Conservation (phyloP, 2,329 filamentous ascomycete species). For the Fusarium buharicum region DNA sequence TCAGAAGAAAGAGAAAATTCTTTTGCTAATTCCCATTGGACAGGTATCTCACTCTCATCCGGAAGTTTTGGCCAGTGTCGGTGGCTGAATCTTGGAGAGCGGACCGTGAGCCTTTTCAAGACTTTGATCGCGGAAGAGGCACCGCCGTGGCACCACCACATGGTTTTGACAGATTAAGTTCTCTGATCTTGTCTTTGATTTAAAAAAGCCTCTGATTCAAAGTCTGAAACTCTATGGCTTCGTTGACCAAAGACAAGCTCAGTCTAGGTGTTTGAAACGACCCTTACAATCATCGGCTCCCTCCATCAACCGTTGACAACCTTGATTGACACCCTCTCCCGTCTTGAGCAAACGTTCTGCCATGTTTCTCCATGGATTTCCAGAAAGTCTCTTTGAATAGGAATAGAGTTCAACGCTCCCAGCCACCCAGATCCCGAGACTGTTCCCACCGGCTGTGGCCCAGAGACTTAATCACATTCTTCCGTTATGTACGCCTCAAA, state of each 20-base stretch:
- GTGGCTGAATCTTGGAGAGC: conserved; percentile 28
- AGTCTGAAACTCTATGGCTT: conserved; percentile 18
- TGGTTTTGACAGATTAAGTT: conserved; percentile 26
- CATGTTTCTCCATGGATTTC: conserved; percentile 13
- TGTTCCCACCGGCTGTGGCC: conserved; percentile 10
- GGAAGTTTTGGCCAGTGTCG: not conserved
- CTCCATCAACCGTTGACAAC: conserved; percentile 8
- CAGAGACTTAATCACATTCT: conserved; percentile 27
- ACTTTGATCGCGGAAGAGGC: conserved; percentile 36
- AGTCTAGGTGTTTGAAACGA: conserved; percentile 6
- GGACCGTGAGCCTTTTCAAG: conserved; percentile 20
- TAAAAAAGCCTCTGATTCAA: conserved; percentile 35
- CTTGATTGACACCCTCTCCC: conserved; percentile 21
- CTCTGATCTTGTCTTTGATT: conserved; percentile 26
- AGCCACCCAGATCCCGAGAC: conserved; percentile 12
- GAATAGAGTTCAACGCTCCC: conserved; percentile 35
- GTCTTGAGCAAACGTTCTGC: conserved; percentile 5
- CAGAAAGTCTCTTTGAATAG: conserved; percentile 17
- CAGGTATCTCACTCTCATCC: not conserved
- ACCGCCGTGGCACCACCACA: conserved; percentile 33
- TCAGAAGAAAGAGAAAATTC: conserved; percentile 18
- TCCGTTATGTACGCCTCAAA: conserved; percentile 25
- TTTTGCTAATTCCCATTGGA: conserved; percentile 25
- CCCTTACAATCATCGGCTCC: conserved; percentile 1
- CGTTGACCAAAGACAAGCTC: conserved; percentile 22